Conservation (phyloP, 2,329 filamentous ascomycete species). For the Akanthomyces uredinophilus region DNA sequence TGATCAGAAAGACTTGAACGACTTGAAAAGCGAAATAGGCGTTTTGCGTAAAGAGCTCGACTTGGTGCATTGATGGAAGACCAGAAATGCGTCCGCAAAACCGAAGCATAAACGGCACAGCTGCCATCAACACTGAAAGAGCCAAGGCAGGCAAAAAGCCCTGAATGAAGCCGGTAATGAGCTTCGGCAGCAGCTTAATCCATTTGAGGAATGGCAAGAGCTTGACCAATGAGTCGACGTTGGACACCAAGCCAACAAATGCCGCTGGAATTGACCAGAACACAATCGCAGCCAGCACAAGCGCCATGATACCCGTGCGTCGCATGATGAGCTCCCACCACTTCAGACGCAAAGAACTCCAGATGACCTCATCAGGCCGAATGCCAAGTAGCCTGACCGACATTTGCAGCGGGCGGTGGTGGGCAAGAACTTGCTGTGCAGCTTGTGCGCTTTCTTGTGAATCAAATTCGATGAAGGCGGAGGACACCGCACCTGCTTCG, state of each 20-base stretch:
- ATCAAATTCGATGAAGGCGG: slow-evolving; percentile 88
- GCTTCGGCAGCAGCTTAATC: slow-evolving; percentile 29
- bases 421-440: slow-evolving; percentile 80
- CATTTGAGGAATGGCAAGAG: slow-evolving; percentile 45
- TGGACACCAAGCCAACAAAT: slow-evolving; percentile 79
- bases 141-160: slow-evolving; percentile 77
- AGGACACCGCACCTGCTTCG: slow-evolving; percentile 60
- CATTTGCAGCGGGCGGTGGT: slow-evolving; percentile 85
- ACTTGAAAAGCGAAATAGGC: slow-evolving; percentile 89
- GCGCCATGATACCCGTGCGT: slow-evolving; percentile 61
- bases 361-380: slow-evolving; percentile 77
- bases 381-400: slow-evolving; percentile 79
- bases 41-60: slow-evolving; percentile 87
- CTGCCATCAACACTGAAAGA: slow-evolving; percentile 77
- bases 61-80: slow-evolving; percentile 35
- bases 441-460: slow-evolving; percentile 78
- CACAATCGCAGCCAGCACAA: slow-evolving; percentile 72
- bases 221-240: slow-evolving; percentile 64
- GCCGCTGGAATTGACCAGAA: slow-evolving; percentile 80
- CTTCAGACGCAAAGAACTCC: slow-evolving; percentile 75
- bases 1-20: slow-evolving; percentile 87
- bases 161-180: slow-evolving; percentile 45
- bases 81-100: slow-evolving; percentile 17
- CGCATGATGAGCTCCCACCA: slow-evolving; percentile 83
- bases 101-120: slow-evolving; percentile 79